A percentile compares a stretch with the other conserved stretches of the same genome.
These are phyloP conservation scores for Tylopilus subfusipes DNA, from an alignment of 768 basidiomycete species.

Conservation along the genomic window DNA sequence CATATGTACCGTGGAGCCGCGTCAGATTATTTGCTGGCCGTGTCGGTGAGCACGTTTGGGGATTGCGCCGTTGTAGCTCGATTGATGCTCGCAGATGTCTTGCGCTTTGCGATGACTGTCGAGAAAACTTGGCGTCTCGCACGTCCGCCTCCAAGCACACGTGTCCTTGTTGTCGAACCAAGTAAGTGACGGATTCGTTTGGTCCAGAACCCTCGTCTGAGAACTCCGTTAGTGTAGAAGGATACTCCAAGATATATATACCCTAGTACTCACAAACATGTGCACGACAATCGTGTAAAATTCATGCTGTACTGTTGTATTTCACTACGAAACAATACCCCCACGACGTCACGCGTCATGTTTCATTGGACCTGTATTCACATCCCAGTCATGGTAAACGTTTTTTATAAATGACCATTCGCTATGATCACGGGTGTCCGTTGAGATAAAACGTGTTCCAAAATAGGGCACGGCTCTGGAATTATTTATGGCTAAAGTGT, in stretches of 20 bases:
- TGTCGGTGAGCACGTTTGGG: slow-evolving; percentile 52
- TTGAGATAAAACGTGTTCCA: background rate
- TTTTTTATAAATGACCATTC: slow-evolving; percentile 2
- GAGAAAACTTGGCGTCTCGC: slow-evolving; percentile 50
- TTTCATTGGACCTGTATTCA: slow-evolving; percentile 7
- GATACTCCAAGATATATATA: slow-evolving; percentile 35
- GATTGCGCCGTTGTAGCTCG: background rate
- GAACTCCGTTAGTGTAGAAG: slow-evolving; percentile 26
- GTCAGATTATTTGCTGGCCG: slow-evolving; percentile 83
- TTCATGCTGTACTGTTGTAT: slow-evolving; percentile 3
- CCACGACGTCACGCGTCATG: background rate
- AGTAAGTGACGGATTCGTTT: slow-evolving; percentile 30
- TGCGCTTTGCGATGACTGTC: slow-evolving; percentile 51
- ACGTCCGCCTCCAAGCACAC: slow-evolving; percentile 46
- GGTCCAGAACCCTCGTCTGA: background rate
- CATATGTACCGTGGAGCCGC: slow-evolving; percentile 62
- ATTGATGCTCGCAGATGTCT: slow-evolving; percentile 38
- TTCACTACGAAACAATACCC: slow-evolving; percentile 14
- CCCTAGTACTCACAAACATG: slow-evolving; percentile 16
- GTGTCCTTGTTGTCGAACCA: slow-evolving; percentile 50
- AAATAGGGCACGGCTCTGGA: background rate
- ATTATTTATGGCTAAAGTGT: background rate
- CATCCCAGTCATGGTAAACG: background rate
- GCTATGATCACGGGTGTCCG: background rate
- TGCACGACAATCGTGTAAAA: background rate